phyloP scores from a whole-genome alignment of 2,329 filamentous ascomycete genomes.

The Colletotrichum musicola region DNA sequence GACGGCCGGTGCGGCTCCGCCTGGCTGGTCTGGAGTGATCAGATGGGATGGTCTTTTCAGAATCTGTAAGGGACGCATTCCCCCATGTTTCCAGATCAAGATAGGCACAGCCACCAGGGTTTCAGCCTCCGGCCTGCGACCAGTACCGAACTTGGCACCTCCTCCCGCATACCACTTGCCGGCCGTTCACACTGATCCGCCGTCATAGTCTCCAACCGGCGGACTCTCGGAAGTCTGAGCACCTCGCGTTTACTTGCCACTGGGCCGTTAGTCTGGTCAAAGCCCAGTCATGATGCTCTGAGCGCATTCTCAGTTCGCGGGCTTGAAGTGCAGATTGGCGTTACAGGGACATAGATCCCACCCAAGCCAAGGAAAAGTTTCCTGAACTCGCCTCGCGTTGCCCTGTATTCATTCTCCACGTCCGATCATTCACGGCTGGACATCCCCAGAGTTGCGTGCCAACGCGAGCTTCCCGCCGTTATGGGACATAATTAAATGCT shows the following conservation, averaged over 20 bases:
- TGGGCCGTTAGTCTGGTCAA: slow-evolving; percentile 18
- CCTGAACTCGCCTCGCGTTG: slow-evolving; percentile 34
- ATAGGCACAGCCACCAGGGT: slow-evolving; percentile 33
- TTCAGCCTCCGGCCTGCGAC: slow-evolving; percentile 33
- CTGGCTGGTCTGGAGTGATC: slow-evolving; percentile 13
- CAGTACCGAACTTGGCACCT: slow-evolving; percentile 36
- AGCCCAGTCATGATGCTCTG: slow-evolving; percentile 32
- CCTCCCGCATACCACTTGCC: slow-evolving; percentile 20
- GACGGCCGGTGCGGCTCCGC: slow-evolving; percentile 17
- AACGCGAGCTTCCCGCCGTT: slow-evolving; percentile 18
- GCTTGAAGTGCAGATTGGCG: slow-evolving; percentile 22
- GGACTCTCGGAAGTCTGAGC: slow-evolving; percentile 31
- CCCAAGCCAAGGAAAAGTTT: slow-evolving; percentile 20
- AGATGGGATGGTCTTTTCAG: slow-evolving; percentile 13
- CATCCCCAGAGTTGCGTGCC: slow-evolving; percentile 24
- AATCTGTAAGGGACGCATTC: slow-evolving; percentile 33
- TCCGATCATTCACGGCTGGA: slow-evolving; percentile 24
- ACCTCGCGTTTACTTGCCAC: slow-evolving; percentile 36
- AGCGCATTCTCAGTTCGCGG: slow-evolving; percentile 17
- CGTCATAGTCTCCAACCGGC: slow-evolving; percentile 14
- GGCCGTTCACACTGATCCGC: not conserved
- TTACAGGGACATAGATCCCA: slow-evolving; percentile 33
- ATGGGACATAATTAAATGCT: slow-evolving; percentile 27
- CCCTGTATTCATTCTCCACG: slow-evolving; percentile 22
- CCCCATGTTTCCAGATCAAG: slow-evolving; percentile 18